Evolutionary conservation across 2,329 filamentous ascomycete genomes (phyloP).

Genomic region (Fusarium napiforme): DNA sequence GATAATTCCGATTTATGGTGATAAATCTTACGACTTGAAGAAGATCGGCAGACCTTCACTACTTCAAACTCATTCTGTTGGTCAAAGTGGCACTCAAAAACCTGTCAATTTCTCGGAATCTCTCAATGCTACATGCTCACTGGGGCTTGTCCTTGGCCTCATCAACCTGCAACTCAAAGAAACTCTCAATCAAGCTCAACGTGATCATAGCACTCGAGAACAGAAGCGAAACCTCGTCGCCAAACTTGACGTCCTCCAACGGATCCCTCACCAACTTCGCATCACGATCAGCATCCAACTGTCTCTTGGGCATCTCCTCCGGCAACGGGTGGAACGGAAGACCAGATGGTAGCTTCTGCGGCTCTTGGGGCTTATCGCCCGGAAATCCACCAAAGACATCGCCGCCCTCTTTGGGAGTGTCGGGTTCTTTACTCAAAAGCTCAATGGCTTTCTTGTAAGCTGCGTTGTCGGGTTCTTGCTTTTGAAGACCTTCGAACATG

Average conservation of each 20-base stretch:
- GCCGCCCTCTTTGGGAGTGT: not conserved
- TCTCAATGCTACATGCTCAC: no score
- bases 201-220: slow-evolving; percentile 10
- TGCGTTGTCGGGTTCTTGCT: not conserved
- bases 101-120: no score
- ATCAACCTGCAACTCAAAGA: not conserved
- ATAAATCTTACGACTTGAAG: not conserved
- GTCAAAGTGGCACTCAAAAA: no score
- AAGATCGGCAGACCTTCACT: no score
- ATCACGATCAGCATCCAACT: not conserved
- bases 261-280: not conserved
- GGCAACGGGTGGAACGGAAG: slow-evolving; percentile 9
- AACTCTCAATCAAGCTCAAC: slow-evolving; percentile 14
- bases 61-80: no score
- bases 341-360: not conserved
- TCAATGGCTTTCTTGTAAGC: not conserved
- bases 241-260: no score
- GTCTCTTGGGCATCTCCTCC: slow-evolving; percentile 19
- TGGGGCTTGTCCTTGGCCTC: not conserved
- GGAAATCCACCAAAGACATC: not conserved
- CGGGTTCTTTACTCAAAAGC: not conserved
- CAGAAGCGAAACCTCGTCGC: not conserved
- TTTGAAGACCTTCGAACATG: slow-evolving; percentile 22
- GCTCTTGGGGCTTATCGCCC: not conserved
- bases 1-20: not conserved